A percentile compares a stretch with the other conserved stretches of the same genome.
These are phyloP conservation scores for Gossypium australe DNA, from an alignment of 345 rosid species.

Conservation along the genomic window DNA sequence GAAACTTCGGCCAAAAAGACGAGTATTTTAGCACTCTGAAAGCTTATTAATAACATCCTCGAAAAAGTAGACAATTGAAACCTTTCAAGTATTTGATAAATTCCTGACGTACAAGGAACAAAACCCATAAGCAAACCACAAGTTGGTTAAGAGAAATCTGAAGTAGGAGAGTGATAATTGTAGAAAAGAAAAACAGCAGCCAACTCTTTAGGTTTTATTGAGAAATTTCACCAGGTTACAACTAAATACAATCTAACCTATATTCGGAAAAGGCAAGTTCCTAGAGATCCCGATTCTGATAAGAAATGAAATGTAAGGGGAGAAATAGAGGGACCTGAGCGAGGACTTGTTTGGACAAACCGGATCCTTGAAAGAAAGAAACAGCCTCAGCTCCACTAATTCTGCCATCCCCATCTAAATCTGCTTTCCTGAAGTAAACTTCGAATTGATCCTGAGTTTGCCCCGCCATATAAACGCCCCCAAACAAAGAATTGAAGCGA, in stretches of 20 bases:
- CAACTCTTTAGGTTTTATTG: not conserved
- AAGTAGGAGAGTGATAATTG: not conserved
- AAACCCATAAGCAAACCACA: not conserved
- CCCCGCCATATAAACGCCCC: slow-evolving; percentile 37
- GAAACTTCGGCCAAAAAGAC: not conserved
- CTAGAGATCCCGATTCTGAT: not conserved
- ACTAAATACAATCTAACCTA: not conserved
- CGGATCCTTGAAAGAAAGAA: slow-evolving; percentile 84
- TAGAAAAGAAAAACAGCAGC: not conserved
- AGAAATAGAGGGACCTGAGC: slow-evolving; percentile 54
- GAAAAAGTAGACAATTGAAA: not conserved
- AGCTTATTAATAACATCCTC: not conserved
- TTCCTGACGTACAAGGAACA: not conserved
- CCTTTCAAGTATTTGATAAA: too few relatives aligned
- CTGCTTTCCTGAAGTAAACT: slow-evolving; percentile 76
- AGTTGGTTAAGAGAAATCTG: not conserved
- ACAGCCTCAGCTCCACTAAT: slow-evolving; percentile 95
- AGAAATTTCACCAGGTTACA: not conserved
- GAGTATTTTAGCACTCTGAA: not conserved
- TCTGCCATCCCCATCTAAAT: slow-evolving; percentile 92
- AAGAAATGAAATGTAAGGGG: not conserved
- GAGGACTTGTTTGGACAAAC: slow-evolving; percentile 77
- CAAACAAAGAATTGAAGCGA: not conserved
- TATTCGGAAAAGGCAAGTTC: not conserved
- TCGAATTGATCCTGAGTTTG: slow-evolving; percentile 78